Conservation (phyloP, 306 rosid species). For the Acacia confusa region DNA sequence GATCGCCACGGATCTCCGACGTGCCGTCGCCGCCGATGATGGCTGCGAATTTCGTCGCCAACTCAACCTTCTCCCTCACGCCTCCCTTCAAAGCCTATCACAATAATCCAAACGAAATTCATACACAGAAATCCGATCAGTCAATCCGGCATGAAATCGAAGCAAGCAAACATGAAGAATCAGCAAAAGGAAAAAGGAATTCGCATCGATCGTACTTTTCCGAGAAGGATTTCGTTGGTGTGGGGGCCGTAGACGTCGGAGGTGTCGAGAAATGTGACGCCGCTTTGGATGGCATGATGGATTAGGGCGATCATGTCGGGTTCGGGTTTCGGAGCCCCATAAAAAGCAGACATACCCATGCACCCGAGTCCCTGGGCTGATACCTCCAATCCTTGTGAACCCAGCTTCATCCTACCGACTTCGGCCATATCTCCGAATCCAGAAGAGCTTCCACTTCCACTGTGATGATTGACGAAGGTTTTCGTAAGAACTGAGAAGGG, state of each 20-base stretch:
- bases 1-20: slow-evolving; percentile 52
- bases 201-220: slow-evolving; percentile 26
- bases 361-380: slow-evolving; percentile 65
- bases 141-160: not conserved
- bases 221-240: slow-evolving; percentile 54
- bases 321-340: slow-evolving; percentile 69
- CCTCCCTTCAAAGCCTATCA: slow-evolving; percentile 48
- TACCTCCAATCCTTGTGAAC: slow-evolving; percentile 23
- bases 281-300: slow-evolving; percentile 55
- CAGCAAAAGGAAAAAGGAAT: not conserved
- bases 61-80: slow-evolving; percentile 46
- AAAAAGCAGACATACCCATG: slow-evolving; percentile 72
- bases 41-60: slow-evolving; percentile 67
- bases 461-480: too few relatives aligned
- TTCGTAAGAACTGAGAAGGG: too few relatives aligned
- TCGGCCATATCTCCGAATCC: not conserved
- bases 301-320: slow-evolving; percentile 68
- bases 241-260: slow-evolving; percentile 60
- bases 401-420: not conserved
- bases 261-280: slow-evolving; percentile 69
- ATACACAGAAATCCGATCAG: too few relatives aligned
- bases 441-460: not conserved
- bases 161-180: not conserved
- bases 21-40: slow-evolving; percentile 1
- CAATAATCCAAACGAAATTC: not conserved